Conservation (phyloP, 306 rosid genomes). For the Cucumis hystrix region DNA sequence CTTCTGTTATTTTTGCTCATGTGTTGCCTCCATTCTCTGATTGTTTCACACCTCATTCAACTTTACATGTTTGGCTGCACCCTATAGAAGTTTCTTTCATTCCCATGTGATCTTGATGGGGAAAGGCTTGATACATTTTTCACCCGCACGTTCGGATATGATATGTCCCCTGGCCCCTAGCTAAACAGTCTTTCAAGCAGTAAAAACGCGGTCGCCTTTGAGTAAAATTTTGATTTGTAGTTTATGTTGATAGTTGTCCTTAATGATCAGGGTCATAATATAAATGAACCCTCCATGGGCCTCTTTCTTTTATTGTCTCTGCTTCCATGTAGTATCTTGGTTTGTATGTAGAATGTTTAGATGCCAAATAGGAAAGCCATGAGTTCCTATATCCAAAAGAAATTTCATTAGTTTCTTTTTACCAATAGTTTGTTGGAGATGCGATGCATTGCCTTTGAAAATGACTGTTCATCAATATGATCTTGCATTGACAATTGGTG, state of each 20-base stretch:
- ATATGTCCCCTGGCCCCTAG: neutral
- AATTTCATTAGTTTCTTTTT: neutral
- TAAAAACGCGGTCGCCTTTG: neutral
- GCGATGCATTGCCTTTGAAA: neutral
- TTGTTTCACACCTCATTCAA: neutral
- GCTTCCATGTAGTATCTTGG: neutral
- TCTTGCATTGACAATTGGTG: slow-evolving; percentile 3
- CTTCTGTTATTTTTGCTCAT: slow-evolving; percentile 4
- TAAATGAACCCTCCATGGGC: neutral
- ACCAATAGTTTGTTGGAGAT: neutral
- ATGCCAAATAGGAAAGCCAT: no score
- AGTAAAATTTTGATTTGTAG: neutral
- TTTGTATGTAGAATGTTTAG: neutral
- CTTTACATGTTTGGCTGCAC: slow-evolving; percentile 1
- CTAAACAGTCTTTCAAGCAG: neutral
- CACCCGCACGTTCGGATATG: slow-evolving; percentile 1
- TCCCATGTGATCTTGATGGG: slow-evolving; percentile 3
- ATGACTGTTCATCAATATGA: neutral
- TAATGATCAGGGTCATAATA: no score
- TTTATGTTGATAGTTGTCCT: neutral
- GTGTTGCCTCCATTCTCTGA: neutral
- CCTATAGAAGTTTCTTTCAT: slow-evolving; percentile 1
- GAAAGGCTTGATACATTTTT: neutral
- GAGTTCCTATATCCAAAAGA: no score
- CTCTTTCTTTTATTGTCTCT: neutral